These are phyloP conservation scores for Trypanosoma brucei DNA, from an alignment of 208 protist genomes.

Conservation along the genomic window DNA sequence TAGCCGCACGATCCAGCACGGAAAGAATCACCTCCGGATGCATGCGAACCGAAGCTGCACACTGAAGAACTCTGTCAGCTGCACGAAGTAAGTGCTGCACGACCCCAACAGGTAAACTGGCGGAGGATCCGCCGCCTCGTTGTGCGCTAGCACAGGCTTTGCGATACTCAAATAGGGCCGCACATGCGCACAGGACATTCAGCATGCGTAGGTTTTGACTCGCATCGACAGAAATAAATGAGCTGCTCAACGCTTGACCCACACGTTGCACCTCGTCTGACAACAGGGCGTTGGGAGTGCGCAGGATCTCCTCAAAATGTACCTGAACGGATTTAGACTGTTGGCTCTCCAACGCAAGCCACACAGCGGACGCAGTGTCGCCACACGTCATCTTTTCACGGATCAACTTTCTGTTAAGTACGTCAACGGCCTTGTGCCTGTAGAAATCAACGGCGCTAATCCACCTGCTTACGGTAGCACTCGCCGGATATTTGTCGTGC, in stretches of 20 bases:
- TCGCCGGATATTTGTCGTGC: slow-evolving; percentile 29
- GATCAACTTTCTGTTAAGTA: slow-evolving; percentile 47
- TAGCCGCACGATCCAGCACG: slow-evolving; percentile 42
- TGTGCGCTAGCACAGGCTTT: slow-evolving; percentile 12
- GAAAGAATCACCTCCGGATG: slow-evolving; percentile 48
- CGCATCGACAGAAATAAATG: slow-evolving; percentile 47
- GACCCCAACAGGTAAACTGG: background rate
- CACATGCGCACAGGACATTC: slow-evolving; percentile 41
- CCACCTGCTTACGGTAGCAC: slow-evolving; percentile 52
- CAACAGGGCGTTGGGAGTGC: slow-evolving; percentile 26
- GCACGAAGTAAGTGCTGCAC: slow-evolving; percentile 27
- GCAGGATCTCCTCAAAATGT: slow-evolving; percentile 34
- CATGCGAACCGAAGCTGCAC: slow-evolving; percentile 34
- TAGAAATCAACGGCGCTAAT: slow-evolving; percentile 49
- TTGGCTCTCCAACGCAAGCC: slow-evolving; percentile 65
- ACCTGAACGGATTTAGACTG: slow-evolving; percentile 42
- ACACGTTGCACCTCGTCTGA: slow-evolving; percentile 40
- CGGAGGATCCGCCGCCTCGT: background rate
- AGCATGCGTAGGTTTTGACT: slow-evolving; percentile 42
- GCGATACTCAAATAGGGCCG: slow-evolving; percentile 49
- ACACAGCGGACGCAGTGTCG: slow-evolving; percentile 43
- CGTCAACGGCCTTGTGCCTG: slow-evolving; percentile 30
- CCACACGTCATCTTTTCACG: slow-evolving; percentile 25
- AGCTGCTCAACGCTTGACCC: slow-evolving; percentile 60
- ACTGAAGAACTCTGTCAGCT: slow-evolving; percentile 37